phyloP scores from a whole-genome alignment of 495 filamentous ascomycete species.

The Hyaloscypha finlandica region DNA sequence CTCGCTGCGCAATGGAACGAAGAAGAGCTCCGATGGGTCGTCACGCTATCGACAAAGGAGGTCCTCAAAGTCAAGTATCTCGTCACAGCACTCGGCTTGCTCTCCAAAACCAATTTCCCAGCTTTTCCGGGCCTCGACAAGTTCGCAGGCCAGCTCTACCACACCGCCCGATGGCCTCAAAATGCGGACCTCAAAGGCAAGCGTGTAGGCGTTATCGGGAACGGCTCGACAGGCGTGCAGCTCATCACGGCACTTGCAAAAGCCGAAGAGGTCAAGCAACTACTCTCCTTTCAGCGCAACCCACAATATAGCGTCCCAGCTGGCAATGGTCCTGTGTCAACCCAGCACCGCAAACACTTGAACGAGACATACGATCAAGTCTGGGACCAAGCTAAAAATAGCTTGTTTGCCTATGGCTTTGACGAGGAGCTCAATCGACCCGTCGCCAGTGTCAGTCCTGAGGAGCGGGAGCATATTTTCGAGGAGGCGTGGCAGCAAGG shows the following conservation, averaged over 20 bases:
- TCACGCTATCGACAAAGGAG: neutral
- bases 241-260: conserved; percentile 35
- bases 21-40: neutral
- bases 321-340: conserved; percentile 2
- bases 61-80: conserved; percentile 6
- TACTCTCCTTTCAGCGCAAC: conserved; percentile 64
- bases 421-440: neutral
- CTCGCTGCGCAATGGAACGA: conserved; percentile 18
- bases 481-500: conserved; percentile 10
- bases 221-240: conserved; percentile 55
- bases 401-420: conserved; percentile 6
- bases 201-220: conserved; percentile 56
- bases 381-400: neutral
- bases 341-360: neutral
- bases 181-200: conserved; percentile 47
- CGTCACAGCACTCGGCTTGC: conserved; percentile 35
- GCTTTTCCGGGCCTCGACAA: conserved; percentile 52
- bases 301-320: conserved; percentile 19
- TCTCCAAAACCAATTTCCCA: conserved; percentile 44
- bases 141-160: conserved; percentile 55
- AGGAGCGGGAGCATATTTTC: conserved; percentile 13
- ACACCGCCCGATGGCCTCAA: conserved; percentile 54
- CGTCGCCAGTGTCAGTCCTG: neutral
- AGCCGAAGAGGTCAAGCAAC: conserved; percentile 48
- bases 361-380: conserved; percentile 12